Conservation (phyloP, 2,329 filamentous ascomycete species). For the Xylaria digitata region DNA sequence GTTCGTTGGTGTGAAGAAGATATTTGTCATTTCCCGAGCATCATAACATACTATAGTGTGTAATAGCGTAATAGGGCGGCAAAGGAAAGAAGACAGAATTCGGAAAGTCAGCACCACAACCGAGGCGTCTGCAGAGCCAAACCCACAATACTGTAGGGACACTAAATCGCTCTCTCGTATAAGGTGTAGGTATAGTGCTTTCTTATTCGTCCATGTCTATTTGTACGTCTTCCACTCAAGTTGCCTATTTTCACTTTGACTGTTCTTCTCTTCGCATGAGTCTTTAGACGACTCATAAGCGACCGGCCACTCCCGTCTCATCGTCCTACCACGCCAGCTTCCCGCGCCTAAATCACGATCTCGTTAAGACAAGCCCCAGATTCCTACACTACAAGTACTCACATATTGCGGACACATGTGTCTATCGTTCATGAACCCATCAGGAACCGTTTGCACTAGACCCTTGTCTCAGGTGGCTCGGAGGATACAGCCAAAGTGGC, state of each 20-base stretch:
- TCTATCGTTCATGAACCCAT: conserved; percentile 34
- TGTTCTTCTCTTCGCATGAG: conserved; percentile 12
- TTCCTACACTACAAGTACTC: too few species aligned
- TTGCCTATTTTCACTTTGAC: background rate
- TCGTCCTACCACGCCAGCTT: conserved; percentile 20
- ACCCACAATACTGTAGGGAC: conserved; percentile 24
- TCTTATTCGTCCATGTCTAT: conserved; percentile 1
- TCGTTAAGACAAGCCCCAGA: conserved; percentile 29
- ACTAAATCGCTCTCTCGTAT: conserved; percentile 23
- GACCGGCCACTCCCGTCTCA: conserved; percentile 36
- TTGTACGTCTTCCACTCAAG: background rate
- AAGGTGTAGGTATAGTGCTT: conserved; percentile 18
- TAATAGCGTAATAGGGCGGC: conserved; percentile 32
- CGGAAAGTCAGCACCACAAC: conserved; percentile 35
- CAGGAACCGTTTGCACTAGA: conserved; percentile 34
- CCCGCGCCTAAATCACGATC: conserved; percentile 35
- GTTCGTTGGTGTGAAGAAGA: conserved; percentile 35
- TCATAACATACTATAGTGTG: too few species aligned
- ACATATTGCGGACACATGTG: conserved; percentile 22
- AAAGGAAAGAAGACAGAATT: conserved; percentile 27
- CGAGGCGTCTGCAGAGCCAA: conserved; percentile 31
- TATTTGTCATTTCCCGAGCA: conserved; percentile 42
- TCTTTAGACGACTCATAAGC: too few species aligned
- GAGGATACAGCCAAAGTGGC: conserved; percentile 31
- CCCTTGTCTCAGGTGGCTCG: conserved; percentile 37